Base-by-base conservation (phyloP, 495 filamentous ascomycete genomes). In the Parathielavia appendiculata region DNA sequence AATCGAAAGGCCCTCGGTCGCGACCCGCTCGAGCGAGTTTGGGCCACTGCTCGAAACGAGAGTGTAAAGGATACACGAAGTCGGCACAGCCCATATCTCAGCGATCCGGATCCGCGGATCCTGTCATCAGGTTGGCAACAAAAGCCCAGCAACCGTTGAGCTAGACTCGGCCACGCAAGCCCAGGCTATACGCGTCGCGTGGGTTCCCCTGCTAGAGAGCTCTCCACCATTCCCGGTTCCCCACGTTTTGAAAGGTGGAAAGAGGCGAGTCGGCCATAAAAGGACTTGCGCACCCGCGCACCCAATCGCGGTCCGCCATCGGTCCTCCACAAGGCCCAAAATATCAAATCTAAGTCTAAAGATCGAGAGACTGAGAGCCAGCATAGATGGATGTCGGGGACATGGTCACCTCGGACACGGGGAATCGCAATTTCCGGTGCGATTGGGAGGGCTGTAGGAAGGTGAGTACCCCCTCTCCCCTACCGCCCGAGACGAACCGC, bases 381-480 rank as follows among this genome's bases (percentile, higher is more conserved):
- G 54, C 49, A 71, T 71, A 61, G 63, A 81, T 81, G 79, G 79
- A 81, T 63, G 69, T 81, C 63, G 72, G 79, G 68, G 78, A 80
- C 65, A 68, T 80, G 60, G 79, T 80, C 44, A 74, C 79, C 61
- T 76, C 80, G 69, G 76, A 75, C 32, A 73, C 70, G 5, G 14
- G 16, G 60, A 68, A 74, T 68, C 75, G 79, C 58, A 76, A 77
- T 17, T 82, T 80, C 63, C 66, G 72, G 70, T 83, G 80, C 66
- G 73, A 77, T 59, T 82, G 78, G 79, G 61, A 73, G 60, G 58
- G 59, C 44, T 83, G 80, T 60, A 71, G 62, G 48, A 83, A 83
- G 72, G 80, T 83, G 63, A 35, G 78, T 69, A 40, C 57, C 22
- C 36, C 47, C 38, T 34, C 39, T 13, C 51, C 36, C 35, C 35